These are phyloP conservation scores for Cicer bijugum DNA, from an alignment of 306 rosid species.

Conservation along the genomic window DNA sequence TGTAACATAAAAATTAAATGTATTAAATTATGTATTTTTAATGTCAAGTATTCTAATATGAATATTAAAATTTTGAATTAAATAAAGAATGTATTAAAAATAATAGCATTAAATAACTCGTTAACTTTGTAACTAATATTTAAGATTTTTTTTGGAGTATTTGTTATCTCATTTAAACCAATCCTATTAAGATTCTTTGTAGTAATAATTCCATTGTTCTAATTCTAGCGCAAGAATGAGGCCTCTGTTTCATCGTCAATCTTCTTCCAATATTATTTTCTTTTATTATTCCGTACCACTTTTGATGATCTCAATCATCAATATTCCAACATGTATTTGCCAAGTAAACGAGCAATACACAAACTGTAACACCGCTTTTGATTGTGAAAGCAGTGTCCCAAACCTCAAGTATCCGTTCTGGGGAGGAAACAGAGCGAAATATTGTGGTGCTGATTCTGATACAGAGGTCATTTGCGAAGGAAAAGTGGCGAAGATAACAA, in stretches of 20 bases:
- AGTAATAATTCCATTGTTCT: background rate
- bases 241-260: background rate
- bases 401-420: slow-evolving; percentile 44
- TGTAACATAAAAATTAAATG: too few species aligned
- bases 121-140: too few species aligned
- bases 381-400: background rate
- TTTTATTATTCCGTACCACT: slow-evolving; percentile 1
- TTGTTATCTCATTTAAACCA: background rate
- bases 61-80: too few species aligned
- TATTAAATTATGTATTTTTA: too few species aligned
- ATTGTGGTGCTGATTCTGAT: slow-evolving; percentile 40
- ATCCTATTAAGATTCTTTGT: background rate
- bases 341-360: background rate
- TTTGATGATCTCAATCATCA: slow-evolving; percentile 38
- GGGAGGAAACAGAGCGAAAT: slow-evolving; percentile 31
- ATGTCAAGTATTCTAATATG: too few species aligned
- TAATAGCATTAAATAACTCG: too few species aligned
- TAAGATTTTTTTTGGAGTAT: too few species aligned
- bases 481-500: background rate
- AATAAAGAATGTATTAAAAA: too few species aligned
- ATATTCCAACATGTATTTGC: background rate
- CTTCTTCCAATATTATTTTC: slow-evolving; percentile 9
- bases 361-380: slow-evolving; percentile 10
- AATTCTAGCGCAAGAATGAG: slow-evolving; percentile 26
- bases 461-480: slow-evolving; percentile 13